These are phyloP conservation scores for Didymella arachidicola DNA, from an alignment of 2,329 filamentous ascomycete species.

Conservation along the genomic window DNA sequence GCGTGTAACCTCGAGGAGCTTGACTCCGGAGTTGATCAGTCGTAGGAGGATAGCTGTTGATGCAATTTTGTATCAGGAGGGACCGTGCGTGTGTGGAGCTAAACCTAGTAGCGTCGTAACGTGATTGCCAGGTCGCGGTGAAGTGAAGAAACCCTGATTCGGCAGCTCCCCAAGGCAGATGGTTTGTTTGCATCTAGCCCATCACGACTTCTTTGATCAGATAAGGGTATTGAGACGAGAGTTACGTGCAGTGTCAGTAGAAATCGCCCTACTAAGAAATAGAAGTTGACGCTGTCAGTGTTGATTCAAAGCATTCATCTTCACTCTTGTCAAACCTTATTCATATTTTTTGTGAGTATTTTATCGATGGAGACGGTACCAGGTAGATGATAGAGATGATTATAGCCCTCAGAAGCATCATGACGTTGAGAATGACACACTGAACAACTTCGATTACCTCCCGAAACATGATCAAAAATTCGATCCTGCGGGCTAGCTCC, in stretches of 20 bases:
- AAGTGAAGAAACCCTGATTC: conserved; percentile 1
- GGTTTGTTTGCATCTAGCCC: background rate
- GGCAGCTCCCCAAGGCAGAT: background rate
- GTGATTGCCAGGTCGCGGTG: conserved; percentile 1
- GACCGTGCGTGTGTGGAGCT: conserved; percentile 1
- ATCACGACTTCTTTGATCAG: background rate
- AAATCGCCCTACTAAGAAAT: no score
- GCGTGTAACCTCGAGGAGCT: background rate
- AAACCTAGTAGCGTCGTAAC: conserved; percentile 5
- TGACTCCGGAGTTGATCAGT: background rate
- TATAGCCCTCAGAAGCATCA: no score
- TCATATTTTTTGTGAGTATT: no score
- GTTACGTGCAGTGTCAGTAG: background rate
- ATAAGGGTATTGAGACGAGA: background rate
- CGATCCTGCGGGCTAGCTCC: no score
- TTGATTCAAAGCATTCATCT: no score
- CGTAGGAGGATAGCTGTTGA: background rate
- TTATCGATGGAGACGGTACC: no score
- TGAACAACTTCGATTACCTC: no score
- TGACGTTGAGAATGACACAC: no score
- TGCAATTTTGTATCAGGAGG: background rate
- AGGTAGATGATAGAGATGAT: no score
- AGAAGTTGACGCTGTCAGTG: no score
- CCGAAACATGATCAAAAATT: no score
- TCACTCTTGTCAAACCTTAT: no score